Base-by-base conservation (phyloP, 441 rosid species). In the Kokia cookei region DNA sequence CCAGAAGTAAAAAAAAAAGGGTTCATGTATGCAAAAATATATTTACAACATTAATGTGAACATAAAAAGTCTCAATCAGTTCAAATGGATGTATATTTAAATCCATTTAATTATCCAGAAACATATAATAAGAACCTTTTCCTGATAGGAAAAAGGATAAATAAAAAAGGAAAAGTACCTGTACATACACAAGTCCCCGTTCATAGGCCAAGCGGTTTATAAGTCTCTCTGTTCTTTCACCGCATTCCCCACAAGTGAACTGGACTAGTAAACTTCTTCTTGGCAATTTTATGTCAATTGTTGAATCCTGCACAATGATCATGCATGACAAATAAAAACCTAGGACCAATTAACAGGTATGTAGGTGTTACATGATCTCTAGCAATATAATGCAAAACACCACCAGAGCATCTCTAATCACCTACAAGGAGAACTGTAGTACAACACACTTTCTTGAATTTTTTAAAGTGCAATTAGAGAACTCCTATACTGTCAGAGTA, bases 161-260 rank as follows among this genome's bases (percentile, higher is more conserved):
- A 69, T 57, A 72, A 51, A 57, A 66, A 58, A 40, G 55, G 48
- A 62, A 78, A 13, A 72, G 73, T 68, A 92, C 98, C 88, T 95
- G 97, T 3, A 90, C 94, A 77, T 77, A 93, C 47, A 93, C 91
- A 78, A 90, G 88, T 37, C 99, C 99, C 4, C 84, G 82, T 76
- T 95, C 97, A 83, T 89, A 89, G 27, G 98, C 97, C 69, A 89
- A 68, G 2, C 88, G 89, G 86, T 87, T 95, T 61, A 91, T 87
- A 59, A 89, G 94, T 84, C 97, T 90, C 53, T 89, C 80, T 10
- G 95, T 87, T 75, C 96, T 89, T 82, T 83, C 98, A 29, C 97
- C 97, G 70, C 97, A 93, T n/a, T 84, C 84, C 73, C 84, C 77
- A 62, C 97, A 95, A 35, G 86, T 90, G 74, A 95, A 93, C 51